Evolutionary conservation across 2,329 filamentous ascomycete species (phyloP), one percentile per base, ranked within the genome.

Genomic region (Colletotrichum gloeosporioides): DNA sequence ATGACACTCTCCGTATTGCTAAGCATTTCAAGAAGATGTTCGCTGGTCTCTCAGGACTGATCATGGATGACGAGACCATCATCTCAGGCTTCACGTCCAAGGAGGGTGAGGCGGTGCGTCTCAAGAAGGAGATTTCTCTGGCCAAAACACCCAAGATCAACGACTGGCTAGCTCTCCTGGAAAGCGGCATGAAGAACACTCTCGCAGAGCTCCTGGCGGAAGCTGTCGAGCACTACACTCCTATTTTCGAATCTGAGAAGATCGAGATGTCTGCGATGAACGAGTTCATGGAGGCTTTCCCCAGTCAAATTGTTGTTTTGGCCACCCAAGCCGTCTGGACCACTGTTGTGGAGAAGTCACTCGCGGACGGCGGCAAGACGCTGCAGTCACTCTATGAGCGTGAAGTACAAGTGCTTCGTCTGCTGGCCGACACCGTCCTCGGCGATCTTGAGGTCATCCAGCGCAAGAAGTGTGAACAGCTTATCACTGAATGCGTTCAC

Each of bases 1-100:
- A 98, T 82, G 97, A 99, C 82, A 98, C 96, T 12, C 88, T 97
- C 77, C 96, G 97, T 71, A 98, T 99, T 79, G 95, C 97, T 55
- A 99, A 99, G 85, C 98, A 99, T 87, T 96, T 99, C 89, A 96
- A 98, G 85, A 99, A 99, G 89, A 99, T 99, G 97, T 99, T 99
- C 88, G 97, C 98, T 78, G 97, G 97, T 77, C 90, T 99, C 64
- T 96, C 94, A 6, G 97, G 97, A 5, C 90, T 99, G 44, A 89
- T 96, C 57, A 96, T 98, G 89, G 95, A 98, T 79, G 96, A 99
- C 71, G 95, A 98, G 80, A 92, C 93, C 31, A 92, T 95, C 77
- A 99, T 99, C 78, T 93, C 94, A 31, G 96, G 96, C 8, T 96
- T 99, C 81, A 97, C 94, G 4, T 99, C 97, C 0, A 98, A 98